Evolutionary conservation across 2,329 filamentous ascomycete species (phyloP).

Genomic region (Nothophaeocryptopus gaeumannii): DNA sequence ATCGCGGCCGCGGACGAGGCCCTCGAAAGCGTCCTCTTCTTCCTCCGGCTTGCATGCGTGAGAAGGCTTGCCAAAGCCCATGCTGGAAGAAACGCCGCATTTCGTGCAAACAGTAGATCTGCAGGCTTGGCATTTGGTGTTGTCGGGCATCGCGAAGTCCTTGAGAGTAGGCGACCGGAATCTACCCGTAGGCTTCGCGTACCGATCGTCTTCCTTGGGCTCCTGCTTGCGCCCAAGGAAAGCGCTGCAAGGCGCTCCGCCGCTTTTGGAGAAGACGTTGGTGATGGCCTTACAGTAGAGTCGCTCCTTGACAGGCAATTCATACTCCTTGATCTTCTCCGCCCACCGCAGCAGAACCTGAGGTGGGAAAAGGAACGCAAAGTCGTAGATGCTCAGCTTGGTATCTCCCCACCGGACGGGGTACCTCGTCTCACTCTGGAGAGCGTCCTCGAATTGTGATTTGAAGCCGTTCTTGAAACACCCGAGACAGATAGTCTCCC

Average conservation of each 20-base stretch:
- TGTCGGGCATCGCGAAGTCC: neutral
- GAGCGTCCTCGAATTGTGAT: conserved; percentile 4
- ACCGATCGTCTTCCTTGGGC: neutral
- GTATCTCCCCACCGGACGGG: neutral
- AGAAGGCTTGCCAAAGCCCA: neutral
- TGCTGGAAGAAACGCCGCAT: neutral
- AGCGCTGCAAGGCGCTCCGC: neutral
- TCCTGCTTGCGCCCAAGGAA: conserved; percentile 1
- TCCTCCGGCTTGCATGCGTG: conserved; percentile 2
- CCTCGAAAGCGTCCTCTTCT: conserved; percentile 5
- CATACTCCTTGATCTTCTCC: neutral
- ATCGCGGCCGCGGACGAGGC: neutral
- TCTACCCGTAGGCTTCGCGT: neutral
- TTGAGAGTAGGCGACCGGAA: neutral
- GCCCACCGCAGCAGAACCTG: neutral
- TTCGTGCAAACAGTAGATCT: neutral
- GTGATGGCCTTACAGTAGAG: conserved; percentile 3
- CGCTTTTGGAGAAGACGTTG: neutral
- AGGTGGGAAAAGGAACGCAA: neutral
- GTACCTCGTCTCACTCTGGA: conserved; percentile 5
- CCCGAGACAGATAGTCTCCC: neutral
- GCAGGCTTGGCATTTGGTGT: neutral
- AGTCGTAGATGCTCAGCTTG: neutral
- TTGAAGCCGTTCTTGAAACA: conserved; percentile 7
- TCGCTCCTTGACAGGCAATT: neutral